Percentiles rank a stretch among this genome's conserved stretches.
Conservation (phyloP, 2,329 filamentous ascomycete species). For the Penicillium sp. region DNA sequence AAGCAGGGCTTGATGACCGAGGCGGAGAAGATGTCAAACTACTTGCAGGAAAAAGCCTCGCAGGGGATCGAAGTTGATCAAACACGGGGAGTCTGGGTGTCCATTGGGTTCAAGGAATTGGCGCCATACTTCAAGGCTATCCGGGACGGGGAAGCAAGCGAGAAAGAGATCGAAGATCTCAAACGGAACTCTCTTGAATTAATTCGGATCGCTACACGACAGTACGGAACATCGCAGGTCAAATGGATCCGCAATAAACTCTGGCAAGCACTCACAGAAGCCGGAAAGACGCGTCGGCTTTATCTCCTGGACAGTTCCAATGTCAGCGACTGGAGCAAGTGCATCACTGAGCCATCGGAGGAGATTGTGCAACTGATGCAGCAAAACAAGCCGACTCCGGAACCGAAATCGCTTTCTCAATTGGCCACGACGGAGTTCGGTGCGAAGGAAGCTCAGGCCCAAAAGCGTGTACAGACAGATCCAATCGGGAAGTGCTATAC, state of each 20-base stretch:
- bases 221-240: slow-evolving; percentile 81
- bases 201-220: slow-evolving; percentile 78
- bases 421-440: slow-evolving; percentile 57
- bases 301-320: slow-evolving; percentile 82
- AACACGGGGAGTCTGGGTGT: slow-evolving; percentile 87
- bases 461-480: slow-evolving; percentile 36
- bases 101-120: slow-evolving; percentile 94
- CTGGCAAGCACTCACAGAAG: slow-evolving; percentile 63
- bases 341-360: slow-evolving; percentile 66
- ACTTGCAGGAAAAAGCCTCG: slow-evolving; percentile 45
- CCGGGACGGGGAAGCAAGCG: slow-evolving; percentile 23
- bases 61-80: slow-evolving; percentile 62
- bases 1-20: slow-evolving; percentile 62
- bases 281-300: slow-evolving; percentile 55
- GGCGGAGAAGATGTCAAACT: slow-evolving; percentile 53
- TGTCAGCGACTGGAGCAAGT: slow-evolving; percentile 56
- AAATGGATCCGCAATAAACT: slow-evolving; percentile 86
- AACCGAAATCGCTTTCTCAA: slow-evolving; percentile 57
- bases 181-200: slow-evolving; percentile 64
- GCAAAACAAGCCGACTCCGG: slow-evolving; percentile 52
- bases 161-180: slow-evolving; percentile 53
- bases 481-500: slow-evolving; percentile 51
- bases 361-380: slow-evolving; percentile 65
- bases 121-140: slow-evolving; percentile 63
- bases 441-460: slow-evolving; percentile 54